Conservation (phyloP, 2,329 filamentous ascomycete species). For the Fusarium robinianum region DNA sequence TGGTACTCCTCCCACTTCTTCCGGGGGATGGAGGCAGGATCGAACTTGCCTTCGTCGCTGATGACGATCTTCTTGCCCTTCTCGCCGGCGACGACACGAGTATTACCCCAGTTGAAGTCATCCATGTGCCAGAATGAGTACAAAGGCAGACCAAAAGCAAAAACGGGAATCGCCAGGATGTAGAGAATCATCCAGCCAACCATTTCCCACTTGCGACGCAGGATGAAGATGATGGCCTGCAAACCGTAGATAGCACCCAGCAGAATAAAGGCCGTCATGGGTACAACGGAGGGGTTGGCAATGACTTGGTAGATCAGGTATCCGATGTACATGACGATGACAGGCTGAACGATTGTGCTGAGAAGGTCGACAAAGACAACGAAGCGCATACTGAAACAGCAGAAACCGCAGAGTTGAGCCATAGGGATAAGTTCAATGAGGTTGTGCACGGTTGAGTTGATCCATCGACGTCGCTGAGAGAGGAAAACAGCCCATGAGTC, state of each 20-base stretch:
- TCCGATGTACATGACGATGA: conserved; percentile 84
- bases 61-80: conserved; percentile 90
- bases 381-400: conserved; percentile 99
- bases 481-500: conserved; percentile 94
- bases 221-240: conserved; percentile 94
- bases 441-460: conserved; percentile 99
- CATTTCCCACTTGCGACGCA: conserved; percentile 99
- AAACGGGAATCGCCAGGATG: conserved; percentile 86
- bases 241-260: conserved; percentile 96
- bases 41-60: conserved; percentile 97
- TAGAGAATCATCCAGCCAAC: conserved; percentile 99
- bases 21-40: conserved; percentile 86
- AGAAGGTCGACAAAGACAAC: conserved; percentile 93
- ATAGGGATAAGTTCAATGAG: conserved; percentile 93
- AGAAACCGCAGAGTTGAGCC: conserved; percentile 96
- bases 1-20: conserved; percentile 99
- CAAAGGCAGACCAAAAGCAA: conserved; percentile 85
- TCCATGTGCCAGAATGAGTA: conserved; percentile 99
- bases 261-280: conserved; percentile 85
- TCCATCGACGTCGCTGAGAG: conserved; percentile 98
- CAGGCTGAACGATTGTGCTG: conserved; percentile 88
- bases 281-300: conserved; percentile 66
- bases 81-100: conserved; percentile 93
- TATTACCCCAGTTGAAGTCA: conserved; percentile 99
- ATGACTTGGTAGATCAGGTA: conserved; percentile 83